Percentiles rank a stretch among this genome's conserved stretches.
These are phyloP conservation scores for Vigna unguiculata DNA, from an alignment of 306 rosid species.

Conservation along the genomic window DNA sequence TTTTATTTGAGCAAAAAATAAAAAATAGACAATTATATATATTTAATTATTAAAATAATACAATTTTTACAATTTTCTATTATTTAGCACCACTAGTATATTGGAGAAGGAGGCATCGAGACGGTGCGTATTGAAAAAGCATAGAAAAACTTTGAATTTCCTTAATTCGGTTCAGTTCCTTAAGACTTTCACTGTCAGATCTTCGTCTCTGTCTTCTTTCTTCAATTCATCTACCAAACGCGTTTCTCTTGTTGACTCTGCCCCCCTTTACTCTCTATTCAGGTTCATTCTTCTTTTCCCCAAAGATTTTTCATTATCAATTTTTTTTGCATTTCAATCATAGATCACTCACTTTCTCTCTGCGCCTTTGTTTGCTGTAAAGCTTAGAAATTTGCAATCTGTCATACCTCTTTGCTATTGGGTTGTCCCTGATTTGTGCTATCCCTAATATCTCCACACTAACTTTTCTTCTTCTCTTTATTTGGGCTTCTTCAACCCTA, in stretches of 20 bases:
- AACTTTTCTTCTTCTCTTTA: not conserved
- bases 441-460: not conserved
- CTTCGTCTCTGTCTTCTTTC: not conserved
- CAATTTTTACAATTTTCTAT: too few relatives aligned
- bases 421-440: constrained; percentile 10
- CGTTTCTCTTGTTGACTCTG: not conserved
- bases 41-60: too few relatives aligned
- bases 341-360: not conserved
- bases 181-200: not conserved
- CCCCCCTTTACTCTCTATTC: not conserved
- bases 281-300: constrained; percentile 18
- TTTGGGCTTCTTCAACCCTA: constrained; percentile 25
- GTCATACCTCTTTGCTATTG: not conserved
- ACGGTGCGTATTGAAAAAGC: constrained; percentile 28
- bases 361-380: not conserved
- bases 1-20: too few relatives aligned
- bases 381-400: not conserved
- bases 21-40: too few relatives aligned
- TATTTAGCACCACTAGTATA: not conserved
- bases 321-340: not conserved
- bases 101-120: not conserved
- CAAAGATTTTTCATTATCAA: not conserved
- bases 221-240: constrained; percentile 3
- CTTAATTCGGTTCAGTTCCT: not conserved
- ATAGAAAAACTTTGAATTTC: not conserved